Evolutionary conservation across 2,329 filamentous ascomycete genomes (phyloP).

Genomic region (Fusarium sp.): DNA sequence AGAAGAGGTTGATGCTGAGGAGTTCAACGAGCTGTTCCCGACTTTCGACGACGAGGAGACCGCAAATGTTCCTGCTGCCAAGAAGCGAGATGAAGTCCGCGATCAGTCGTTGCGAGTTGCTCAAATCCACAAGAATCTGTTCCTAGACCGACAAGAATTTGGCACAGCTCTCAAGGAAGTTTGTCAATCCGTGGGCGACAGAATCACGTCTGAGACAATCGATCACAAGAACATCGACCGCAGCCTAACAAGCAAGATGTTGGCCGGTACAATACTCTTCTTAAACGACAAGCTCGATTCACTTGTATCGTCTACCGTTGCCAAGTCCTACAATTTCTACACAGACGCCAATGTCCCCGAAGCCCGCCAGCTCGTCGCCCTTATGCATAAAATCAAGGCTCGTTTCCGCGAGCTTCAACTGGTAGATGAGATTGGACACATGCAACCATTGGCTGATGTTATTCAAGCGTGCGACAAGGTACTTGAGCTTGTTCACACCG

Average conservation of each 20-base stretch:
- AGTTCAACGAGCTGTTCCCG: slow-evolving; percentile 85
- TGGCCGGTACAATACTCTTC: slow-evolving; percentile 73
- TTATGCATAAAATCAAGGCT: slow-evolving; percentile 75
- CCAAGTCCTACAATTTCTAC: slow-evolving; percentile 84
- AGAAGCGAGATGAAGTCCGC: slow-evolving; percentile 57
- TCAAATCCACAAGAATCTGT: slow-evolving; percentile 66
- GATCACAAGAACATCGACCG: slow-evolving; percentile 48
- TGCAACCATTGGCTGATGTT: slow-evolving; percentile 82
- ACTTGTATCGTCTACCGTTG: slow-evolving; percentile 53
- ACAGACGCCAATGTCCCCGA: slow-evolving; percentile 81
- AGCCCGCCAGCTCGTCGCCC: slow-evolving; percentile 75
- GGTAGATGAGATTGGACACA: slow-evolving; percentile 74
- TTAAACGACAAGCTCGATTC: slow-evolving; percentile 69
- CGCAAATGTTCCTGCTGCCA: slow-evolving; percentile 48
- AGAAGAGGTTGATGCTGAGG: slow-evolving; percentile 77
- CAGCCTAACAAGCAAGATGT: slow-evolving; percentile 62
- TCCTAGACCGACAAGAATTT: slow-evolving; percentile 57
- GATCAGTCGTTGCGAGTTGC: slow-evolving; percentile 71
- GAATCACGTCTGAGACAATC: slow-evolving; percentile 47
- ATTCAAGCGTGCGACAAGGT: slow-evolving; percentile 78
- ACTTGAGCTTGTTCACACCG: slow-evolving; percentile 78
- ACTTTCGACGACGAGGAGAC: slow-evolving; percentile 70
- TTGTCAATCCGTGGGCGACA: slow-evolving; percentile 57
- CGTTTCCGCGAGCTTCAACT: slow-evolving; percentile 78
- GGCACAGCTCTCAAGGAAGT: slow-evolving; percentile 57